phyloP scores from a whole-genome alignment of 2,329 filamentous ascomycete species.

The Fusarium drepaniforme region DNA sequence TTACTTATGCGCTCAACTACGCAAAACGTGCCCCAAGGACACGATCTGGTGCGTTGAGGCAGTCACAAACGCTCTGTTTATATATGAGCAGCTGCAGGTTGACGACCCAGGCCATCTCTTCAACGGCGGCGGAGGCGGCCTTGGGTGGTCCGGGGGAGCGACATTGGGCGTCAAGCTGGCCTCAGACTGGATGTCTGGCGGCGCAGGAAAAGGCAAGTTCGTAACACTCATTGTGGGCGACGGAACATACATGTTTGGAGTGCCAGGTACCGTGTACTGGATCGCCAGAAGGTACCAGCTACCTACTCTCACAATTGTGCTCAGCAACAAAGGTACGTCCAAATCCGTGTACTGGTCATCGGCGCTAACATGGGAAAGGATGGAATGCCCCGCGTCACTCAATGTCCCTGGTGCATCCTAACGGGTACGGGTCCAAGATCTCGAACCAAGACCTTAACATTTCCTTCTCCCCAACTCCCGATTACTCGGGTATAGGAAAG shows the following conservation, averaged over 20 bases:
- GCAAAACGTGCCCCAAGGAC: constrained; percentile 44
- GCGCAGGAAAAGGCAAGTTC: constrained; percentile 55
- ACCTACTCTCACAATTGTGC: constrained; percentile 60
- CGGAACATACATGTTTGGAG: constrained; percentile 62
- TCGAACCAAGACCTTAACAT: constrained; percentile 72
- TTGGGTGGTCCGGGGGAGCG: constrained; percentile 82
- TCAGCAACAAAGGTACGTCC: constrained; percentile 60
- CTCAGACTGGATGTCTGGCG: constrained; percentile 43
- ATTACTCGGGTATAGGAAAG: constrained; percentile 70
- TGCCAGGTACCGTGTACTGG: constrained; percentile 63
- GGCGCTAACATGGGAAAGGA: constrained; percentile 44
- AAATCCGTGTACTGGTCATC: constrained; percentile 9
- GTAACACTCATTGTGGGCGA: constrained; percentile 64
- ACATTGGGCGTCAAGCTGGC: constrained; percentile 81
- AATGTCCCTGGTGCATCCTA: constrained; percentile 66
- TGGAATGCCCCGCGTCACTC: constrained; percentile 71
- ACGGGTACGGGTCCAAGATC: constrained; percentile 63
- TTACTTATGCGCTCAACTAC: not conserved
- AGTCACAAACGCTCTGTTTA: constrained; percentile 74
- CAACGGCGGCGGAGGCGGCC: constrained; percentile 81
- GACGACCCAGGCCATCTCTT: constrained; percentile 78
- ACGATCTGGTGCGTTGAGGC: constrained; percentile 81
- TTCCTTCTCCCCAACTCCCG: constrained; percentile 67
- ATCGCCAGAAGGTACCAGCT: constrained; percentile 60
- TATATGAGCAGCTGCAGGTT: constrained; percentile 77